Evolutionary conservation across 192 early-diverging fungal species (phyloP).

Genomic region (Helicostylum pulchrum): DNA sequence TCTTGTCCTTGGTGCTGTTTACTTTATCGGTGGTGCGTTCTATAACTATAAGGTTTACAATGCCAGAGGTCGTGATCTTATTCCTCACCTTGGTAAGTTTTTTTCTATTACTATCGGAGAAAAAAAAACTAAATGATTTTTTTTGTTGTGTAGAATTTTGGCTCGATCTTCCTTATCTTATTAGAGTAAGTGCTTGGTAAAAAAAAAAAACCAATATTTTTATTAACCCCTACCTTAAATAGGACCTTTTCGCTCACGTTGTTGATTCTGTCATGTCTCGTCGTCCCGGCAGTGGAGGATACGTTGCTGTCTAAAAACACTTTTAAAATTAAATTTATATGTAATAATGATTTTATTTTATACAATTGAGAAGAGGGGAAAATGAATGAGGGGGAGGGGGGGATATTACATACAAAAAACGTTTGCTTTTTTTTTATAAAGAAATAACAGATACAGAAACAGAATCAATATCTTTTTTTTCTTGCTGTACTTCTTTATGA

Average conservation of each 20-base stretch:
- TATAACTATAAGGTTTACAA: conserved; percentile 39
- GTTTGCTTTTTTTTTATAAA: neutral
- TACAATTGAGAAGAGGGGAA: neutral
- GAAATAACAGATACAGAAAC: neutral
- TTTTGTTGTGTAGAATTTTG: conserved; percentile 2
- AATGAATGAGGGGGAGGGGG: too few species aligned
- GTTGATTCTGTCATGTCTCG: conserved; percentile 27
- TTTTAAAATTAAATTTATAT: conserved; percentile 1
- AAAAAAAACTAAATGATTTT: neutral
- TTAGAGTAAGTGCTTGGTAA: neutral
- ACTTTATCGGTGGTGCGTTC: conserved; percentile 34
- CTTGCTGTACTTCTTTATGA: neutral
- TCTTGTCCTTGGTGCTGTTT: conserved; percentile 15
- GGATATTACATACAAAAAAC: too few species aligned
- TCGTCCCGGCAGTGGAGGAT: conserved; percentile 32
- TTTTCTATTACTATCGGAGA: conserved; percentile 26
- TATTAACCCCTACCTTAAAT: neutral
- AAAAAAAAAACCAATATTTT: too few species aligned
- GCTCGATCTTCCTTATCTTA: conserved; percentile 14
- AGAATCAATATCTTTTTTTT: neutral
- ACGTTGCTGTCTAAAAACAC: conserved; percentile 40
- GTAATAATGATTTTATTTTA: neutral
- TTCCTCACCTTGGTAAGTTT: conserved; percentile 35
- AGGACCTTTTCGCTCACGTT: conserved; percentile 29
- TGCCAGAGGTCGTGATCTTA: conserved; percentile 33